These are phyloP conservation scores for Farysia itapuensis DNA, from an alignment of 1,284 basidiomycete genomes.

Conservation along the genomic window DNA sequence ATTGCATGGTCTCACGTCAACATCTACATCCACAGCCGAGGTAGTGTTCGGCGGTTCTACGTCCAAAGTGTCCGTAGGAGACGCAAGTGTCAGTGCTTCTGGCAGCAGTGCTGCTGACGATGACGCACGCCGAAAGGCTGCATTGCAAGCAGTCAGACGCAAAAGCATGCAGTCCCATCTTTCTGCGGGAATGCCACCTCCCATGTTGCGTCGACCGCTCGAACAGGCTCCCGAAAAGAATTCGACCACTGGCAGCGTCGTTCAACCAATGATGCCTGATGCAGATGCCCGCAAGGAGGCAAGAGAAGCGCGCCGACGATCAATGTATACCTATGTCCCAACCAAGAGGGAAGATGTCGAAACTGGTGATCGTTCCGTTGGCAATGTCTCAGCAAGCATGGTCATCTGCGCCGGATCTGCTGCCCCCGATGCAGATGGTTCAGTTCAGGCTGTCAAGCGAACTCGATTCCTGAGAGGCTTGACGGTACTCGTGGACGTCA, in stretches of 20 bases:
- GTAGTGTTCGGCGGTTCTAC: too few relatives aligned
- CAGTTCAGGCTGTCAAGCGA: constrained; percentile 1
- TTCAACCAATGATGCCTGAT: not conserved
- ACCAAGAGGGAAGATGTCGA: constrained; percentile 27
- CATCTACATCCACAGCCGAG: not conserved
- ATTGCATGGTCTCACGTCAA: constrained; percentile 1
- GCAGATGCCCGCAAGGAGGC: constrained; percentile 27
- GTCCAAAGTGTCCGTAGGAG: not conserved
- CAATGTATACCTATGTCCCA: constrained; percentile 34
- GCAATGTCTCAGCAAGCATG: constrained; percentile 21
- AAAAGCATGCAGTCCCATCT: constrained; percentile 20
- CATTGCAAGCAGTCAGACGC: constrained; percentile 26
- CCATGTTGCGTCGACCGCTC: constrained; percentile 3
- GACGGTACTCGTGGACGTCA: constrained; percentile 47
- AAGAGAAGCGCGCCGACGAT: constrained; percentile 32
- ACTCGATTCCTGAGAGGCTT: constrained; percentile 37
- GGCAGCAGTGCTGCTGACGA: constrained; percentile 3
- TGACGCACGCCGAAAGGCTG: constrained; percentile 22
- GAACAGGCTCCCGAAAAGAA: not conserved
- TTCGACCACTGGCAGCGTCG: too few relatives aligned
- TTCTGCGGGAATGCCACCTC: constrained; percentile 31
- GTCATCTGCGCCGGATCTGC: constrained; percentile 1
- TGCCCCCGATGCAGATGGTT: constrained; percentile 3
- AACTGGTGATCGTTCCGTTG: constrained; percentile 14
- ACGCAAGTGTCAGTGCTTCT: not conserved